A percentile compares a stretch with the other conserved stretches of the same genome.
phyloP scores from a whole-genome alignment of 441 rosid species.

The Kokia cookei region DNA sequence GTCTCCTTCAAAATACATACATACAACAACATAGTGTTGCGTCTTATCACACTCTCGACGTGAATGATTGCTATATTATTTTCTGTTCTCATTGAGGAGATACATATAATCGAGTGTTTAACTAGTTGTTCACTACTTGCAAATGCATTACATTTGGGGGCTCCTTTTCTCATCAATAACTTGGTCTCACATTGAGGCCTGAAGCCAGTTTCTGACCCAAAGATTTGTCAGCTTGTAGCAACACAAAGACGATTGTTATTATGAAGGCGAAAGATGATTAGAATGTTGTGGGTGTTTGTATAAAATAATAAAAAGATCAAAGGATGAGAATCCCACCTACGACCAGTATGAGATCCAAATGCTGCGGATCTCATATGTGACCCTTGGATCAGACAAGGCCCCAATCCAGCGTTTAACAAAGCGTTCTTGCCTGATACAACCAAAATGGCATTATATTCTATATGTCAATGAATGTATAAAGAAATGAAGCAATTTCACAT shows the following conservation, averaged over 20 bases:
- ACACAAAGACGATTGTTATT: not conserved
- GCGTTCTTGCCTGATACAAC: conserved; percentile 69
- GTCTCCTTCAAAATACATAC: not conserved
- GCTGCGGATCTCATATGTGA: conserved; percentile 73
- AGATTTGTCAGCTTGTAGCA: conserved; percentile 58
- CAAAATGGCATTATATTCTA: not conserved
- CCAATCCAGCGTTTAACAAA: conserved; percentile 66
- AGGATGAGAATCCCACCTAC: conserved; percentile 37
- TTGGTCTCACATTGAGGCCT: conserved; percentile 66
- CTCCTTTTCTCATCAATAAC: conserved; percentile 29
- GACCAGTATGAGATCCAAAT: conserved; percentile 84
- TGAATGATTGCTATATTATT: not conserved
- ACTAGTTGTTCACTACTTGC: not conserved
- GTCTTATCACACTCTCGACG: not conserved
- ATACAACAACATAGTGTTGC: not conserved
- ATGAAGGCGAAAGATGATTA: not conserved
- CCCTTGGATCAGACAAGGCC: conserved; percentile 68
- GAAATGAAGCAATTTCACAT: not conserved
- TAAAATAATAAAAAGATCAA: not conserved
- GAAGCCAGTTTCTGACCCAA: conserved; percentile 75
- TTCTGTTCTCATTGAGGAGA: not conserved
- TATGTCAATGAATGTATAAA: not conserved
- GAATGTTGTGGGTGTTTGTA: not conserved
- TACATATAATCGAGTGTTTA: not conserved
- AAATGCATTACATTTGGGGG: not conserved